phyloP scores from a whole-genome alignment of 768 basidiomycete species.

The Russula virescens region DNA sequence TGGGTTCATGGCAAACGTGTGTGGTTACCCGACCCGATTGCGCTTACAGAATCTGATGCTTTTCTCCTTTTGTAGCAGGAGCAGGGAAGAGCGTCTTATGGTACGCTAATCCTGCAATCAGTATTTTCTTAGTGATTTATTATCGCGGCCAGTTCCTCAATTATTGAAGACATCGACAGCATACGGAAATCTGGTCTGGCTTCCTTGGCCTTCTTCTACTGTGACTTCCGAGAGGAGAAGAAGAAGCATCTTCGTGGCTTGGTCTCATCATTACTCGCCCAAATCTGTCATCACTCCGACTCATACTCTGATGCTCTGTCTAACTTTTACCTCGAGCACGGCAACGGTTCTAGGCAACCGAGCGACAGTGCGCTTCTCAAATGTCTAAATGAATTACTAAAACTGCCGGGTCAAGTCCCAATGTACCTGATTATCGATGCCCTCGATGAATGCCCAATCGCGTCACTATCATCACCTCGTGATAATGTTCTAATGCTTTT shows the following conservation, averaged over 20 bases:
- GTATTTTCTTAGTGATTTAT: background rate
- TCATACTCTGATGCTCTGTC: background rate
- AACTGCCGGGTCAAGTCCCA: background rate
- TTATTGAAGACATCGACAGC: background rate
- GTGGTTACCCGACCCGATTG: background rate
- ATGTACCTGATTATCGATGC: background rate
- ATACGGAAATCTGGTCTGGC: background rate
- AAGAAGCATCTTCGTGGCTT: background rate
- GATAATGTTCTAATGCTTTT: background rate
- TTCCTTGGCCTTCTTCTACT: background rate
- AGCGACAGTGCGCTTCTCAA: background rate
- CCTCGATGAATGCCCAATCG: background rate
- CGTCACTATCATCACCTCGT: background rate
- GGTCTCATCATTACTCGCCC: background rate
- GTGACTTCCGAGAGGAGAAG: background rate
- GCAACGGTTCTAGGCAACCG: background rate
- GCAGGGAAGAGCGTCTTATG: background rate
- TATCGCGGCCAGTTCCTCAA: background rate
- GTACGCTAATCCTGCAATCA: background rate
- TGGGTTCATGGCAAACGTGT: background rate
- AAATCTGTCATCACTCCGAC: background rate
- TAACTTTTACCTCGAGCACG: background rate
- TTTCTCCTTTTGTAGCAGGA: background rate
- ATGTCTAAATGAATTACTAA: background rate
- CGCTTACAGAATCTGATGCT: background rate